Conservation (phyloP, 352 stramenopile species). For the Phytopythium ostracodes region DNA sequence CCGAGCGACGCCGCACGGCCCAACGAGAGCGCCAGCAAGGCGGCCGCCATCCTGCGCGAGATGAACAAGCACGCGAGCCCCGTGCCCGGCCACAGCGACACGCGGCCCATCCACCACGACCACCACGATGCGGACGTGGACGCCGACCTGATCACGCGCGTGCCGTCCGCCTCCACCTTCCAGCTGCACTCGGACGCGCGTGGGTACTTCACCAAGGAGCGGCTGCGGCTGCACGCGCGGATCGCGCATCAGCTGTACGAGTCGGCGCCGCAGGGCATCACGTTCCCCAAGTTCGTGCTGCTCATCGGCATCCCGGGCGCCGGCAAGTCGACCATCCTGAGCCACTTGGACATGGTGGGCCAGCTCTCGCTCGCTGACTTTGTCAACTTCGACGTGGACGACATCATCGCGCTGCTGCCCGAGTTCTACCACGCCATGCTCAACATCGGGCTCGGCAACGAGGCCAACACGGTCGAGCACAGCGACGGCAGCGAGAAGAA, state of each 20-base stretch:
- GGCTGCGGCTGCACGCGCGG: constrained; percentile 59
- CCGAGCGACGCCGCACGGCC: background rate
- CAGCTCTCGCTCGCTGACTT: constrained; percentile 72
- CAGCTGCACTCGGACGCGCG: constrained; percentile 56
- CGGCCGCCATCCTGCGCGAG: constrained; percentile 29
- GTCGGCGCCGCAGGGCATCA: constrained; percentile 44
- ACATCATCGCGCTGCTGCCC: constrained; percentile 70
- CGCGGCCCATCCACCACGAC: background rate
- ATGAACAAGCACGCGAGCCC: constrained; percentile 29
- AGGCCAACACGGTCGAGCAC: constrained; percentile 16
- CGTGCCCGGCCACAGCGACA: constrained; percentile 19
- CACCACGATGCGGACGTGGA: constrained; percentile 14
- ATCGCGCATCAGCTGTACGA: constrained; percentile 74
- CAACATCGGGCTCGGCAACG: constrained; percentile 72
- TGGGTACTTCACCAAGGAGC: constrained; percentile 56
- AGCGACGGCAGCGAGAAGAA: constrained; percentile 2
- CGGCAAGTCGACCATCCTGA: constrained; percentile 74
- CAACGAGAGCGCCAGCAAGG: constrained; percentile 17
- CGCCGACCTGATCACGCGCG: constrained; percentile 27
- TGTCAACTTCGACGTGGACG: constrained; percentile 82
- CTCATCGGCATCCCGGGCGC: constrained; percentile 63
- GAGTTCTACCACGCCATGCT: constrained; percentile 85
- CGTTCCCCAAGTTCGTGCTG: constrained; percentile 59
- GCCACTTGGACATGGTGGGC: constrained; percentile 61
- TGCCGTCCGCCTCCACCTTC: constrained; percentile 47